Base-by-base conservation (phyloP, 2,329 filamentous ascomycete genomes). In the Cladophialophora bantiana region DNA sequence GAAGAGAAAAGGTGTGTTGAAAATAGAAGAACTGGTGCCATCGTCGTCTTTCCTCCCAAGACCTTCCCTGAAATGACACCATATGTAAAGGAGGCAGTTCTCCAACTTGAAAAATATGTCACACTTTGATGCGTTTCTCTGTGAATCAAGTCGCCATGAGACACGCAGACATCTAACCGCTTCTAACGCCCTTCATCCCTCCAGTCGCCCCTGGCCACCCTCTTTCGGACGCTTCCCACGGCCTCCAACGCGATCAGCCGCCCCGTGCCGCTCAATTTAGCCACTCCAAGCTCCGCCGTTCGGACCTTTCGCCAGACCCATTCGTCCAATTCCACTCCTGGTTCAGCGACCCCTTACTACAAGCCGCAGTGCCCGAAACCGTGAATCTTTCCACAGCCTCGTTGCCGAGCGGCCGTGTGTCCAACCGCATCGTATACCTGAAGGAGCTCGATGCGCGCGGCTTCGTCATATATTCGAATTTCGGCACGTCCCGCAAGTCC, bases 391-490 rank as follows among this genome's bases (percentile, higher is more conserved):
- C 93, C 3, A 99, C 95, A 0, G 93, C 94, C 0, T 83, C 85
- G 31, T 85, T 98, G 4, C 94, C 94, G 1, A 91, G 88, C 0
- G 95, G 95, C 68, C 89, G 91, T 55, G 91, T 98, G 20, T 93
- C 89, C 55, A 89, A 92, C 3, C 92, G 95, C 66, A 86, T 93
- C 72, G 93, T 99, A 42, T 99, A 98, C 80, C 85, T 99, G 72
- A 99, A 99, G 81, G 95, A 98, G 83, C 88, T 98, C 31, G 94
- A 98, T 78, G 79, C 83, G 62, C 74, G 79, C 4, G 93, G 94
- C 15, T 99, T 96, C 80, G 93, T 98, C 52, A 84, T 99, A 57
- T 99, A 98, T 84, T 91, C 88, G 75, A 99, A 99, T 79, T 94
- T 94, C 82, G 93, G 88, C 67, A 95, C 91, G 0, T 92, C 88